A percentile compares a stretch with the other conserved stretches of the same genome.
These are phyloP conservation scores for Pseudotsuga menziesii DNA, from an alignment of 75 land plant species.

Conservation along the genomic window DNA sequence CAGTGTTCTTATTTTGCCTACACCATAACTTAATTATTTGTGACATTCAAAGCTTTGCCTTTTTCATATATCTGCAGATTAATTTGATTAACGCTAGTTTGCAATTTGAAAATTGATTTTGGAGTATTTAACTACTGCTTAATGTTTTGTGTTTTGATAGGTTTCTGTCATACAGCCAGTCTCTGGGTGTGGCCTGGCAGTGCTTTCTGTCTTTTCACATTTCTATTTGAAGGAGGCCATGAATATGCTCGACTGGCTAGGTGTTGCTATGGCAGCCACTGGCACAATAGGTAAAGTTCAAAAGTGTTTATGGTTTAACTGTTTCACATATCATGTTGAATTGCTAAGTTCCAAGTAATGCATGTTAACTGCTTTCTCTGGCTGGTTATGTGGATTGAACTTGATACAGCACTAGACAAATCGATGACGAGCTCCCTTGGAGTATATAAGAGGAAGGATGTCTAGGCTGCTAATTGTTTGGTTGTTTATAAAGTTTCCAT, in stretches of 20 bases:
- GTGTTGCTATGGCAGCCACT: slow-evolving; percentile 74
- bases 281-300: slow-evolving; percentile 89
- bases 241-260: slow-evolving; percentile 92
- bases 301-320: slow-evolving; percentile 19
- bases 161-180: slow-evolving; percentile 96
- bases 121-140: no score
- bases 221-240: slow-evolving; percentile 86
- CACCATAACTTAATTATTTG: no score
- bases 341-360: background rate
- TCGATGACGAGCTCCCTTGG: background rate
- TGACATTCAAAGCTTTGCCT: no score
- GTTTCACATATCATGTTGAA: slow-evolving; percentile 8
- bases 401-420: no score
- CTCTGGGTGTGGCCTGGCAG: slow-evolving; percentile 94
- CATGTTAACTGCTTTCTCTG: background rate
- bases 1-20: no score
- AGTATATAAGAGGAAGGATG: background rate
- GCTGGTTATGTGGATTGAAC: background rate
- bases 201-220: slow-evolving; percentile 89
- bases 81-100: no score
- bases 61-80: no score
- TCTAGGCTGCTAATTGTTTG: background rate
- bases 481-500: no score
- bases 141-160: slow-evolving; percentile 22
- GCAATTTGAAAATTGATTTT: no score